phyloP scores from a whole-genome alignment of 2,329 filamentous ascomycete species.

The Botrytis medusae region DNA sequence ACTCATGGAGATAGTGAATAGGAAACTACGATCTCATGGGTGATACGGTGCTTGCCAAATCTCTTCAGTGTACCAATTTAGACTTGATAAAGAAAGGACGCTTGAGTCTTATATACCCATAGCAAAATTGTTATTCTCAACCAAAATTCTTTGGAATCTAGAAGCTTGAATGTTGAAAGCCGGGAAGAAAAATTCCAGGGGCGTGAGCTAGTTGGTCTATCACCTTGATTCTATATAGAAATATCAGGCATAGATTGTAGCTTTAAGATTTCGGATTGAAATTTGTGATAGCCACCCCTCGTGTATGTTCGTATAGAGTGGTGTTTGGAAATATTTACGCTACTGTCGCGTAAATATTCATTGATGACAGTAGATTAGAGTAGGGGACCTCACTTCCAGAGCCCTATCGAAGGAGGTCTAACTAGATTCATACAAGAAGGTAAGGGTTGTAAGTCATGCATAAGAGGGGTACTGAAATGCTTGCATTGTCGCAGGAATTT shows the following conservation, averaged over 20 bases:
- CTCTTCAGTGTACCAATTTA: not conserved
- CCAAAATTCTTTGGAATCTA: not conserved
- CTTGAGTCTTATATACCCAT: not conserved
- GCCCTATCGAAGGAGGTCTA: accelerated
- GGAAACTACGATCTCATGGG: not conserved
- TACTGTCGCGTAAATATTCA: not conserved
- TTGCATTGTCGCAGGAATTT: not conserved
- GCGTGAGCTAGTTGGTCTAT: not conserved
- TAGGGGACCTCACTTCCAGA: not conserved
- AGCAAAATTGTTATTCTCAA: not conserved
- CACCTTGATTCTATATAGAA: not conserved
- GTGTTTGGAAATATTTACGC: not conserved
- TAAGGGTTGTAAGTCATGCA: not conserved
- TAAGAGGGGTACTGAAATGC: not conserved
- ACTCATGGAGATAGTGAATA: not conserved
- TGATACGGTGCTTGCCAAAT: not conserved
- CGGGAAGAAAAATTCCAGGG: accelerated
- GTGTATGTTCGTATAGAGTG: not conserved
- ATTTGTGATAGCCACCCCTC: not conserved
- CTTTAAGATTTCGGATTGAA: accelerated
- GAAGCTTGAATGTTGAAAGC: not conserved
- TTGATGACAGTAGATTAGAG: not conserved
- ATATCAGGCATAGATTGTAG: not conserved
- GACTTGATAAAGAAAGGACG: not conserved
- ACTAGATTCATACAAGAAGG: not conserved